These are phyloP conservation scores for Phyllostachys edulis DNA, from an alignment of 176 grass and related monocot species.

Conservation along the genomic window DNA sequence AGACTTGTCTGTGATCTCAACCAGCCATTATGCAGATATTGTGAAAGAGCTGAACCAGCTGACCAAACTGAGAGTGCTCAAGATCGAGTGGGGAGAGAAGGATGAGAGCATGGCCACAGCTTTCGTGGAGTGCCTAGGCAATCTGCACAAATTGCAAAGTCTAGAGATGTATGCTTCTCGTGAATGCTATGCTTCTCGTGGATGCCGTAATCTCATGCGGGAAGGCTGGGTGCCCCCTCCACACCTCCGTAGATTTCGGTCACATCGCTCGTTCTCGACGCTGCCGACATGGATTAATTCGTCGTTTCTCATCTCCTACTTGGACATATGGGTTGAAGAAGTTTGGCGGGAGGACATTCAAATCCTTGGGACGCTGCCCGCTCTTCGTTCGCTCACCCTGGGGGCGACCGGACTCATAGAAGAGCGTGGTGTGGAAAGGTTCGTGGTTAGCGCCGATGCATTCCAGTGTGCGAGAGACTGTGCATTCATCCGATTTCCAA, in stretches of 20 bases:
- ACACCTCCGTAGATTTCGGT: not conserved
- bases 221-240: not conserved
- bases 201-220: accelerated
- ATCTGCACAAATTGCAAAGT: not conserved
- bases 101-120: too few relatives aligned
- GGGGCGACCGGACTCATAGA: accelerated
- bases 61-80: too few relatives aligned
- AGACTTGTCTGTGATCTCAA: too few relatives aligned
- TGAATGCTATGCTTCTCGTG: accelerated
- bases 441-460: not conserved
- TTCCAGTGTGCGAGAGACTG: not conserved
- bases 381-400: not conserved
- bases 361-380: not conserved
- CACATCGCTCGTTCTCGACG: accelerated
- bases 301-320: not conserved
- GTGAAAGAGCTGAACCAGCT: too few relatives aligned
- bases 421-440: not conserved
- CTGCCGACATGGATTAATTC: not conserved
- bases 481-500: accelerated
- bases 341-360: not conserved
- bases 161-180: too few relatives aligned
- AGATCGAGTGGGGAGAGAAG: too few relatives aligned
- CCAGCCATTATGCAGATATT: too few relatives aligned
- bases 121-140: too few relatives aligned
- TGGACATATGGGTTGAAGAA: accelerated